phyloP scores from a whole-genome alignment of 2,329 filamentous ascomycete genomes.

The Venturia effusa region DNA sequence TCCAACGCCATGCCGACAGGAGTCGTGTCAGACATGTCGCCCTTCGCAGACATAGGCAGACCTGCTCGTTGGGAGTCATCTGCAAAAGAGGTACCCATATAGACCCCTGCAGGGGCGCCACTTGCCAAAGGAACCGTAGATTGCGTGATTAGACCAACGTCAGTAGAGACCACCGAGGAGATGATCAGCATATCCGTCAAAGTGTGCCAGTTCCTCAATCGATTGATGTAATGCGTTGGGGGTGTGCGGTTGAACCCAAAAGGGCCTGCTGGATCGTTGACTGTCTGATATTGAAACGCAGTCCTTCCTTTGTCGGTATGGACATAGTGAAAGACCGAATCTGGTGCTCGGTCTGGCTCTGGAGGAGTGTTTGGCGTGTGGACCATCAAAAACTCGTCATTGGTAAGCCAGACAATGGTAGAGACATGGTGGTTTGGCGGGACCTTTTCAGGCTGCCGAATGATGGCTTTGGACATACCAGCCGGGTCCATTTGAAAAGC shows the following conservation, averaged over 20 bases:
- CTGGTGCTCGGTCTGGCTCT: conserved; percentile 40
- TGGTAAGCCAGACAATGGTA: conserved; percentile 79
- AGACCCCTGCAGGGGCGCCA: conserved; percentile 47
- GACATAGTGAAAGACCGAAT: conserved; percentile 56
- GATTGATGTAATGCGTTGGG: conserved; percentile 66
- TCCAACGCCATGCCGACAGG: conserved; percentile 74
- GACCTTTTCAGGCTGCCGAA: conserved; percentile 65
- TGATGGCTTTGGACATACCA: conserved; percentile 63
- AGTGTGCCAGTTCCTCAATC: conserved; percentile 67
- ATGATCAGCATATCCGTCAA: conserved; percentile 67
- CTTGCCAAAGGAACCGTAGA: conserved; percentile 54
- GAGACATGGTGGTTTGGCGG: conserved; percentile 58
- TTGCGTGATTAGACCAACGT: conserved; percentile 68
- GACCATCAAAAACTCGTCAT: conserved; percentile 69
- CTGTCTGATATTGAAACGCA: conserved; percentile 55
- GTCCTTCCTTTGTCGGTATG: conserved; percentile 50
- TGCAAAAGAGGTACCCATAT: conserved; percentile 60
- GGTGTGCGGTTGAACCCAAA: conserved; percentile 54
- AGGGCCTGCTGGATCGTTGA: conserved; percentile 51
- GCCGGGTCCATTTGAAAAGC: conserved; percentile 75
- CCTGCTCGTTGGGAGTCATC: conserved; percentile 67
- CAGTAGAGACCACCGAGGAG: conserved; percentile 66
- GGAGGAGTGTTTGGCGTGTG: conserved; percentile 54
- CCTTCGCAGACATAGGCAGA: conserved; percentile 52
- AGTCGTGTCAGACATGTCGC: conserved; percentile 58